These are phyloP conservation scores for Ilyonectria robusta DNA, from an alignment of 2,329 filamentous ascomycete genomes.

Conservation along the genomic window DNA sequence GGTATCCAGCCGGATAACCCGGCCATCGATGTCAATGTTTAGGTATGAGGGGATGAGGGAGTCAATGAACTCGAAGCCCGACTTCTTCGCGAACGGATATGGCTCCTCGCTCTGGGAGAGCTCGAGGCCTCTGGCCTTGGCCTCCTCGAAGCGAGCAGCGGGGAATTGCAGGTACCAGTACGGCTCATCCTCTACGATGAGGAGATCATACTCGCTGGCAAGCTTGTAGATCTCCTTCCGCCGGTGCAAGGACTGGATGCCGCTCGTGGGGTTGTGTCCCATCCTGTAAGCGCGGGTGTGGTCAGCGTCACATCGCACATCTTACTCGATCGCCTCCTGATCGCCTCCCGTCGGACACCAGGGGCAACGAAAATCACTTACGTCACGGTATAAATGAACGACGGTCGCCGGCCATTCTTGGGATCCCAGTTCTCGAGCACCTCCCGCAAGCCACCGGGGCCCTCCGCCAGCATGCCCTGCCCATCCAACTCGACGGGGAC, in stretches of 20 bases:
- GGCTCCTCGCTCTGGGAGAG: slow-evolving; percentile 50
- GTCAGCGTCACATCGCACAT: slow-evolving; percentile 14
- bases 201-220: slow-evolving; percentile 86
- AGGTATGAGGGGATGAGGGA: slow-evolving; percentile 87
- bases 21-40: slow-evolving; percentile 85
- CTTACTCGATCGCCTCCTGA: neutral
- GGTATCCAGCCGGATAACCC: slow-evolving; percentile 90
- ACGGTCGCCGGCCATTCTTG: slow-evolving; percentile 80
- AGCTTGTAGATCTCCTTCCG: slow-evolving; percentile 85
- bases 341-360: neutral
- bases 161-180: slow-evolving; percentile 97
- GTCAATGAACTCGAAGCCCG: slow-evolving; percentile 85
- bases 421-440: slow-evolving; percentile 88
- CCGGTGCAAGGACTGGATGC: slow-evolving; percentile 79
- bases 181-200: slow-evolving; percentile 94
- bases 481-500: slow-evolving; percentile 82
- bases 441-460: slow-evolving; percentile 81
- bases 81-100: slow-evolving; percentile 54
- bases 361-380: slow-evolving; percentile 61
- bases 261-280: slow-evolving; percentile 90
- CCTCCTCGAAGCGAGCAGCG: slow-evolving; percentile 70
- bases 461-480: slow-evolving; percentile 83
- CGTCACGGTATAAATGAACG: slow-evolving; percentile 92
- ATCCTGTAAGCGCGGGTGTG: slow-evolving; percentile 37
- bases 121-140: slow-evolving; percentile 61